Percentiles rank a stretch among this genome's conserved stretches.
phyloP scores from a whole-genome alignment of 768 basidiomycete species.

The Lentinula aciculospora region DNA sequence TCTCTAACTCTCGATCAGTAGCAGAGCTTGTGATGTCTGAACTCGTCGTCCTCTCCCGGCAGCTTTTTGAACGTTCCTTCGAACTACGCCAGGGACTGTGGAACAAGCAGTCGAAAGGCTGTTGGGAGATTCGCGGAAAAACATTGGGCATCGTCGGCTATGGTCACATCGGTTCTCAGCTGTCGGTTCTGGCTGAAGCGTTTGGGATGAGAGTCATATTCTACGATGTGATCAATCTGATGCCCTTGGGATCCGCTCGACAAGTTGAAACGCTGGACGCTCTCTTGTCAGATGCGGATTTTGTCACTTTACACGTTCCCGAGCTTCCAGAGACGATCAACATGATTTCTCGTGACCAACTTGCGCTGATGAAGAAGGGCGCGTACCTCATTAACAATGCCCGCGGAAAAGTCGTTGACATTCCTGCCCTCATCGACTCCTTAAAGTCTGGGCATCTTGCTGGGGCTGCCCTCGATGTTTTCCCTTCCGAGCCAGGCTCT shows the following conservation, averaged over 20 bases:
- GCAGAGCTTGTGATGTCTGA: slow-evolving; percentile 97
- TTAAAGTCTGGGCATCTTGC: slow-evolving; percentile 85
- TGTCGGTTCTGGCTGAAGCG: slow-evolving; percentile 94
- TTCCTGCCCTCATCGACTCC: slow-evolving; percentile 80
- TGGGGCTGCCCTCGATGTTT: slow-evolving; percentile 89
- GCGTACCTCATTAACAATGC: slow-evolving; percentile 98
- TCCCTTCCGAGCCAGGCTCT: slow-evolving; percentile 85
- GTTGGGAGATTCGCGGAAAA: slow-evolving; percentile 98
- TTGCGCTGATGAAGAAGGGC: slow-evolving; percentile 91
- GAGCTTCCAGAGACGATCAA: slow-evolving; percentile 94
- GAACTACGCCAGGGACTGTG: slow-evolving; percentile 89
- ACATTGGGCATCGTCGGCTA: slow-evolving; percentile 97
- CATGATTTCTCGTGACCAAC: slow-evolving; percentile 76
- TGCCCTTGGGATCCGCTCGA: slow-evolving; percentile 92
- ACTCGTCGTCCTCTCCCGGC: slow-evolving; percentile 89
- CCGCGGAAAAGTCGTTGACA: slow-evolving; percentile 92
- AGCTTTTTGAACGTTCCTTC: slow-evolving; percentile 81
- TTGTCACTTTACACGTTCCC: slow-evolving; percentile 94
- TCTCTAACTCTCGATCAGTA: slow-evolving; percentile 97
- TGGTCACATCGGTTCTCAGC: slow-evolving; percentile 96
- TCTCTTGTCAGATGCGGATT: slow-evolving; percentile 79
- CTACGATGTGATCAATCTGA: slow-evolving; percentile 92
- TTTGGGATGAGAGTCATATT: slow-evolving; percentile 96
- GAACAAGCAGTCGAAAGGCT: slow-evolving; percentile 98
- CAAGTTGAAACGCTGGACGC: slow-evolving; percentile 78